phyloP scores from a whole-genome alignment of 176 grass and related monocot species.

The Olyra latifolia region DNA sequence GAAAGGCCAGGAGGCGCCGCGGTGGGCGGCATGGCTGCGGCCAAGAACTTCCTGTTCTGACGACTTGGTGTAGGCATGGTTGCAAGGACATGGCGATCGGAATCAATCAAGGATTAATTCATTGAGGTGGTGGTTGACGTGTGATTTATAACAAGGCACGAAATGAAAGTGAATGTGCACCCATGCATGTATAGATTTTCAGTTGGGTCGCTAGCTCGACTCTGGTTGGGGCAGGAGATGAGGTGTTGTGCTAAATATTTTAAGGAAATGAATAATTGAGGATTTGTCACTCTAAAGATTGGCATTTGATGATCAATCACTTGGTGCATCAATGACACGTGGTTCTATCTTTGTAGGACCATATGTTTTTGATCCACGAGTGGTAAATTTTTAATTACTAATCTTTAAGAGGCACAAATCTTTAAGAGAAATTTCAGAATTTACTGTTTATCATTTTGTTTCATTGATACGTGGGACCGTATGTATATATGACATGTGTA shows the following conservation, averaged over 20 bases:
- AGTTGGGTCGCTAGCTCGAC: slow-evolving; percentile 30
- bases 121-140: slow-evolving; percentile 26
- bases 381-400: too few relatives aligned
- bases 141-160: slow-evolving; percentile 5
- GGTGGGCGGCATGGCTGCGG: slow-evolving; percentile 21
- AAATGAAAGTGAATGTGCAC: slow-evolving; percentile 18
- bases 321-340: too few relatives aligned
- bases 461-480: too few relatives aligned
- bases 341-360: too few relatives aligned
- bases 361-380: too few relatives aligned
- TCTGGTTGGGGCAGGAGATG: not conserved
- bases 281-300: too few relatives aligned
- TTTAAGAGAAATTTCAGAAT: too few relatives aligned
- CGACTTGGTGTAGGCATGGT: not conserved
- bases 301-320: too few relatives aligned
- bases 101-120: slow-evolving; percentile 30
- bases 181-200: slow-evolving; percentile 27
- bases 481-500: too few relatives aligned
- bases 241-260: not conserved
- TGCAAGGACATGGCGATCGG: slow-evolving; percentile 17
- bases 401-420: too few relatives aligned
- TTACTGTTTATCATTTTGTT: too few relatives aligned
- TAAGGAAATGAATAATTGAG: too few relatives aligned
- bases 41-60: not conserved
- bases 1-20: not conserved